Percentiles rank a stretch among this genome's conserved stretches.
Conservation (phyloP, 1,284 basidiomycete species). For the Apiotrichum sp. region DNA sequence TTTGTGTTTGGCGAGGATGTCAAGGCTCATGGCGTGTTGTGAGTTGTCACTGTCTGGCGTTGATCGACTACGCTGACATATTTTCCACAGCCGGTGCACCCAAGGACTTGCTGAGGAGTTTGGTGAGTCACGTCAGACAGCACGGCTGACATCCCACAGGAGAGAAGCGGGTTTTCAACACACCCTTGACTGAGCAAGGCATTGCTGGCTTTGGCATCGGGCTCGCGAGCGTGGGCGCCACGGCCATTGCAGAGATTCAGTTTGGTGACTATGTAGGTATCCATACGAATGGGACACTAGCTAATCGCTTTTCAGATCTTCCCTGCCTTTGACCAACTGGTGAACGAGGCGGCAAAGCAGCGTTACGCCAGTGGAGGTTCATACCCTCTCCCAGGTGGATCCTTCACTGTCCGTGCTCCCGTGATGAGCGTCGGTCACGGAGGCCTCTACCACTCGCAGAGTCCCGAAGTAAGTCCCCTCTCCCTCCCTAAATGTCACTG, state of each 20-base stretch:
- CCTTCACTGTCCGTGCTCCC: constrained; percentile 79
- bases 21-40: constrained; percentile 87
- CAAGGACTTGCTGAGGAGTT: constrained; percentile 89
- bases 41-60: constrained; percentile 58
- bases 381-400: constrained; percentile 60
- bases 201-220: constrained; percentile 94
- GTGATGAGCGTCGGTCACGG: constrained; percentile 89
- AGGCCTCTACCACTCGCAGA: constrained; percentile 88
- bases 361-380: constrained; percentile 81
- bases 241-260: constrained; percentile 88
- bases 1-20: constrained; percentile 92
- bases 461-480: constrained; percentile 62
- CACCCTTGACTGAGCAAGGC: constrained; percentile 86
- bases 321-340: constrained; percentile 86
- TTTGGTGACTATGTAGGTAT: constrained; percentile 46
- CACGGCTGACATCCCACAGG: too few species aligned
- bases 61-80: constrained; percentile 49
- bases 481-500: neutral
- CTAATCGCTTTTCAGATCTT: constrained; percentile 55
- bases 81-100: constrained; percentile 58
- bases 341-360: constrained; percentile 93
- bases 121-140: too few species aligned
- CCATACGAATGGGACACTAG: neutral
- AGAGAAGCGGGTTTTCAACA: constrained; percentile 92
- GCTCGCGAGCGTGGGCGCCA: constrained; percentile 84